Evolutionary conservation across 169 alveolate genomes (phyloP).

Genomic region (Cryptosporidium baileyi): DNA sequence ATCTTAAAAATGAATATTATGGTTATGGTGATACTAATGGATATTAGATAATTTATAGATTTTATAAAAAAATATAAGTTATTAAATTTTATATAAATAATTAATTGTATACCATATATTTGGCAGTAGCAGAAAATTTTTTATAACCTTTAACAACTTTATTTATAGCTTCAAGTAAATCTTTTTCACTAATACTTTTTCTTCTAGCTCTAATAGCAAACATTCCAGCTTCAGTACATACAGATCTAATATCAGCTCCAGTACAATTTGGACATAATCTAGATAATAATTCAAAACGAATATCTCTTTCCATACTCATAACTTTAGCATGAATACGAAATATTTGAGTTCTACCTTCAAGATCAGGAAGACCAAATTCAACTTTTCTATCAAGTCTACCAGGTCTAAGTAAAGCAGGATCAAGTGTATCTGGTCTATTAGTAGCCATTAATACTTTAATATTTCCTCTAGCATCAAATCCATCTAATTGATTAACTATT

Average conservation of each 20-base stretch:
- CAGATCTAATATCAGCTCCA: conserved; percentile 98
- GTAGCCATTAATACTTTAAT: conserved; percentile 98
- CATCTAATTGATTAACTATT: conserved; percentile 98
- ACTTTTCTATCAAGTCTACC: conserved; percentile 98
- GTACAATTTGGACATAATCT: conserved; percentile 97
- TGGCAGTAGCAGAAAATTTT: conserved; percentile 97
- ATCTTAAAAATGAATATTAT: conserved; percentile 47
- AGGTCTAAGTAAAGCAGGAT: conserved; percentile 97
- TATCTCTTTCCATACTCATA: conserved; percentile 93
- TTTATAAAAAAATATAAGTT: neutral
- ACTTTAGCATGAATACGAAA: conserved; percentile 97
- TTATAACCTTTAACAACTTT: conserved; percentile 97
- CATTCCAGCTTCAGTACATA: conserved; percentile 99
- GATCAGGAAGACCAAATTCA: conserved; percentile 97
- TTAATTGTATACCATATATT: conserved; percentile 97
- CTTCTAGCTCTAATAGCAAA: conserved; percentile 98
- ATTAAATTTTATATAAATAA: neutral
- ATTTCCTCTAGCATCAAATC: conserved; percentile 98
- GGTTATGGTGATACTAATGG: conserved; percentile 32
- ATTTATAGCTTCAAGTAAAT: conserved; percentile 94
- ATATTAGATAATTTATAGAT: too few species aligned
- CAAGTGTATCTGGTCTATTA: conserved; percentile 97
- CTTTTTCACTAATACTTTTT: conserved; percentile 96
- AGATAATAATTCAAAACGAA: conserved; percentile 96
- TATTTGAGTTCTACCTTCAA: conserved; percentile 95